Evolutionary conservation across 495 filamentous ascomycete genomes (phyloP), one percentile per base, ranked within the genome.

Genomic region (Penicillium antarcticum): DNA sequence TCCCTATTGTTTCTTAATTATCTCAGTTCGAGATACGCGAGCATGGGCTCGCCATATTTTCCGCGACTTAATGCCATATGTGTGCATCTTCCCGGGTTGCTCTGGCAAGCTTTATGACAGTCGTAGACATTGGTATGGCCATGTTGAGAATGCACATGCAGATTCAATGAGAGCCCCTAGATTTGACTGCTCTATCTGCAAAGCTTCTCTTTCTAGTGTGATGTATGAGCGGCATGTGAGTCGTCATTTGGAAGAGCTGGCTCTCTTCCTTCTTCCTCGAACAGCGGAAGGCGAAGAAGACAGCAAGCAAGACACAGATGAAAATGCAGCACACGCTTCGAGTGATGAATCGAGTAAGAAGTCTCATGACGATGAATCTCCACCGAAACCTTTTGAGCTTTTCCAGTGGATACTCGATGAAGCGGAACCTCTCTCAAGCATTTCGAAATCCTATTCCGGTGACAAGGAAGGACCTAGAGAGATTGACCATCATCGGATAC

Each of bases 41-140:
- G 42, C 38, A 18, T 66, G 65, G 64, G 48, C 46, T 11, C 51
- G 52, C 1, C 67, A 70, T 56, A 39, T 70, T n/a, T 67, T 68
- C 38, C 40, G 42, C 1, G 67, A 70, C 17, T 23, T 70, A 17
- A 55, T 56, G 56, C 62, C 67, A 4, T 70, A 70, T 46, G 33
- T 56, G 1, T 68, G 67, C 39, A 11, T 60, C 1, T 54, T 56
- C 11, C 31, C 42, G 0, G 33, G 33, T 8, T 70, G 67, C 38
- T 16, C 37, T 29, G 0, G 58, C 55, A 4, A 46, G 24, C 42
- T 69, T 0, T 69, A 60, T 36, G 55, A 49, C 3, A 61, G 52
- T 11, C 45, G 67, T 21, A 44, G 48, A 10, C 35, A 61, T 19
- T 68, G 65, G 67, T 46, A 52, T 24, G 2, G 33, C 29, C 63